Percentiles rank a stretch among this genome's conserved stretches.
Evolutionary conservation across 2,329 filamentous ascomycete species (phyloP).

Genomic region (Pseudocercospora crystallina): DNA sequence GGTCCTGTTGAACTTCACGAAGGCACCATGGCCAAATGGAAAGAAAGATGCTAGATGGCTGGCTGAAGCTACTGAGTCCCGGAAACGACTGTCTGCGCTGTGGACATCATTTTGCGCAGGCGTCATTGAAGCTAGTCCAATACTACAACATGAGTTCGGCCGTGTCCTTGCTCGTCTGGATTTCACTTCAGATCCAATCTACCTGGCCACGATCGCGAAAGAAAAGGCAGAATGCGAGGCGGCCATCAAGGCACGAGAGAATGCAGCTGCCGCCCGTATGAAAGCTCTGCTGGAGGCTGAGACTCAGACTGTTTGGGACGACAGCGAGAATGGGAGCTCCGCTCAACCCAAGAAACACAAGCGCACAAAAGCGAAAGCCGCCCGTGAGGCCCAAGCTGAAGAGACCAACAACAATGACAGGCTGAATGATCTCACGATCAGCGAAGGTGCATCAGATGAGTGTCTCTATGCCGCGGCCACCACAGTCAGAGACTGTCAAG

Average conservation of each 20-base stretch:
- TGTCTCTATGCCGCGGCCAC: too few species aligned
- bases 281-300: too few species aligned
- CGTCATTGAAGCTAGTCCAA: neutral
- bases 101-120: neutral
- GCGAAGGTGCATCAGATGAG: too few species aligned
- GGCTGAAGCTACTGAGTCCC: neutral
- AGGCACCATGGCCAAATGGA: neutral
- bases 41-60: neutral
- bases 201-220: neutral
- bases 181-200: neutral
- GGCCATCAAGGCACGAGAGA: neutral
- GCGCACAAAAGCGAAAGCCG: slow-evolving; percentile 1
- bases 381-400: neutral
- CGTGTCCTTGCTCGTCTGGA: neutral
- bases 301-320: too few species aligned
- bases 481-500: neutral
- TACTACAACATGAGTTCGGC: neutral
- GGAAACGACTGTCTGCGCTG: neutral
- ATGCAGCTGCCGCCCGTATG: too few species aligned
- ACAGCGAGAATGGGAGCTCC: too few species aligned
- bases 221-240: neutral
- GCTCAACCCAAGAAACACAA: neutral
- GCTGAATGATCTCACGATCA: too few species aligned
- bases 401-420: too few species aligned
- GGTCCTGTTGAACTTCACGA: too few species aligned